These are phyloP conservation scores for Penicillium dipodomyicola DNA, from an alignment of 495 filamentous ascomycete species.

Conservation along the genomic window DNA sequence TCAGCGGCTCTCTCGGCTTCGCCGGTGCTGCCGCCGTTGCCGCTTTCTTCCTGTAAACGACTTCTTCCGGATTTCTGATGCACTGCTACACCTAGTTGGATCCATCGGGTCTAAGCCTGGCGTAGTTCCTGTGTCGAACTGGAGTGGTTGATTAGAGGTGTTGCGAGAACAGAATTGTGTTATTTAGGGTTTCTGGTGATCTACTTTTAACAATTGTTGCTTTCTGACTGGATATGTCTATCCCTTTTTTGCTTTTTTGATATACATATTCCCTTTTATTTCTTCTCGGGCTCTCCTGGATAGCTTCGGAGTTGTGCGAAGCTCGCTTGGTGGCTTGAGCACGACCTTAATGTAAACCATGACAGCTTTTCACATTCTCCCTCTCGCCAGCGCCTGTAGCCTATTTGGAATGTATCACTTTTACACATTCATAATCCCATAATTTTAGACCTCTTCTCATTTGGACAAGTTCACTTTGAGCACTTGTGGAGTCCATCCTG, in stretches of 20 bases:
- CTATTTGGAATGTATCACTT: conserved; percentile 30
- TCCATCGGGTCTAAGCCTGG: conserved; percentile 7
- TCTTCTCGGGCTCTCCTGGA: conserved; percentile 38
- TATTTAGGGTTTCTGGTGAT: conserved; percentile 35
- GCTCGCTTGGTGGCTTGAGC: conserved; percentile 44
- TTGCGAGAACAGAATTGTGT: conserved; percentile 20
- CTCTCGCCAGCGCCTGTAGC: conserved; percentile 32
- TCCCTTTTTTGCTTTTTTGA: conserved; percentile 25
- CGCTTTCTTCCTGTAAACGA: conserved; percentile 54
- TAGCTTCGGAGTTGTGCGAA: conserved; percentile 46
- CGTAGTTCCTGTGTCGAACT: neutral
- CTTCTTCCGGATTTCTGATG: conserved; percentile 29
- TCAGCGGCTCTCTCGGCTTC: conserved; percentile 49
- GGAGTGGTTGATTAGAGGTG: conserved; percentile 10
- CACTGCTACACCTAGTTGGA: conserved; percentile 14
- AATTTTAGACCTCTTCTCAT: conserved; percentile 9
- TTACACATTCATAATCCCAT: conserved; percentile 14
- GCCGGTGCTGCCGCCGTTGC: conserved; percentile 49
- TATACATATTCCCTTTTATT: conserved; percentile 30
- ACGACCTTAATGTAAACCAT: conserved; percentile 51
- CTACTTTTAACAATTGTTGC: conserved; percentile 27
- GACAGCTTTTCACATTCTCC: conserved; percentile 37
- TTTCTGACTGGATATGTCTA: conserved; percentile 35
- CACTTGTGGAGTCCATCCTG: neutral
- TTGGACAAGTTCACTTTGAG: neutral